phyloP scores from a whole-genome alignment of 192 early-diverging fungal species.

The Linnemannia zychae region DNA sequence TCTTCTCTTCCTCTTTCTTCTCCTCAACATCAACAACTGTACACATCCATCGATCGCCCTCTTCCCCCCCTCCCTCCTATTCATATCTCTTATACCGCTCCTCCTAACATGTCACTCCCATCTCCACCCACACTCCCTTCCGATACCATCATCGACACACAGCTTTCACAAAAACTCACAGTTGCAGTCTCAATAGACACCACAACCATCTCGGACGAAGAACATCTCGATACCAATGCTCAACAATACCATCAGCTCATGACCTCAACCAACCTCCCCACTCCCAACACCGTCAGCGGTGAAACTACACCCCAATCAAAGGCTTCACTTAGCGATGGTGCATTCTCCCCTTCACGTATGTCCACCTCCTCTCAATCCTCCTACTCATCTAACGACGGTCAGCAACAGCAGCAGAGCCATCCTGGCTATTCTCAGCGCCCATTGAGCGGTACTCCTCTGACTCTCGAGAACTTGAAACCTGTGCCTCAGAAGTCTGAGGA shows the following conservation, averaged over 20 bases:
- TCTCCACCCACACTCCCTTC: neutral
- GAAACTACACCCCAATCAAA: neutral
- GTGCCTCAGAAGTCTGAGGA: constrained; percentile 49
- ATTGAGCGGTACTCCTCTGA: neutral
- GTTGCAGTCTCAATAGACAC: neutral
- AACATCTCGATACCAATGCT: neutral
- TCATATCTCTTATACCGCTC: neutral
- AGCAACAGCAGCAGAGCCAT: neutral
- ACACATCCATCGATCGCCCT: neutral
- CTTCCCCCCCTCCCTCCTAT: no score
- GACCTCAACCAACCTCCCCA: constrained; percentile 2
- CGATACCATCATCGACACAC: neutral
- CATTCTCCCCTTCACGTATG: constrained; percentile 5
- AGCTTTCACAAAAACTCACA: neutral
- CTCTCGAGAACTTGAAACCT: neutral
- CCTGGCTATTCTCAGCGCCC: neutral
- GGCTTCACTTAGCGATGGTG: neutral
- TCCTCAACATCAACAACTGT: neutral
- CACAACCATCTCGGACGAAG: neutral
- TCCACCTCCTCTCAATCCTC: constrained; percentile 10
- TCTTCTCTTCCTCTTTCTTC: constrained; percentile 14
- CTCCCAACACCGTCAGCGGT: constrained; percentile 5
- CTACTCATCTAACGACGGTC: neutral
- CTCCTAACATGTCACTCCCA: constrained; percentile 9
- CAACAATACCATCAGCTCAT: constrained; percentile 17